Evolutionary conservation across 495 filamentous ascomycete genomes (phyloP), one percentile per base, ranked within the genome.

Genomic region (Penicillium nucicola): DNA sequence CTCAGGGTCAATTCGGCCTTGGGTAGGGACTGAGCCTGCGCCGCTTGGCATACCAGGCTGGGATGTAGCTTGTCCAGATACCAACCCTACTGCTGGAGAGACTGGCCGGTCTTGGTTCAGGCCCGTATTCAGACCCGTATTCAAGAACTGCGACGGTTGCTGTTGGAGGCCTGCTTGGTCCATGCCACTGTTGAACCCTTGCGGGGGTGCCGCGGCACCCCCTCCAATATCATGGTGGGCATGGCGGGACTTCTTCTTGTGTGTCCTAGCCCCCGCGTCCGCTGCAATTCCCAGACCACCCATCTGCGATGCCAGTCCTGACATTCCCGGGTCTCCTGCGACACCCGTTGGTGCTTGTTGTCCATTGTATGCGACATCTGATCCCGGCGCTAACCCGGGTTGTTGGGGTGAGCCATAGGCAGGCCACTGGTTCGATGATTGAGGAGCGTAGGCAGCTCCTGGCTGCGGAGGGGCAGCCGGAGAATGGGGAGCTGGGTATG

Each of bases 231-330:
- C 82, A 66, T 99, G 93, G 69, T 95, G 88, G 45, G 89, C 93
- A 71, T 96, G 92, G 30, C 92, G 77, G 57, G 96, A 85, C 78
- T 95, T 96, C 81, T 97, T 98, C 75, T 87, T 91, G 60, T 83
- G 85, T 53, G 80, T 61, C 30, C 77, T 79, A 33, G 69, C 66
- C 33, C 70, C 77, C 45, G 78, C 77, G 48, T 90, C 87, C 51
- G 79, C 75, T 45, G 83, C 84, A 58, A 97, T 76, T 12, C 78
- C 84, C 77, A 95, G 79, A 11, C 83, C 82, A 31, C 87, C 84
- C 91, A 97, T 92, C 68, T 97, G 90, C n/a, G 84, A 82, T 28
- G 88, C 75, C 55, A 98, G 66, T 19, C 82, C 84, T 22, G 76
- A 83, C 67, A 79, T 72, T 32, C 65, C 56, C 7, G 72, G 74